A percentile compares a stretch with the other conserved stretches of the same genome.
These are phyloP conservation scores for Fusarium dlaminii DNA, from an alignment of 2,329 filamentous ascomycete species.

Conservation along the genomic window DNA sequence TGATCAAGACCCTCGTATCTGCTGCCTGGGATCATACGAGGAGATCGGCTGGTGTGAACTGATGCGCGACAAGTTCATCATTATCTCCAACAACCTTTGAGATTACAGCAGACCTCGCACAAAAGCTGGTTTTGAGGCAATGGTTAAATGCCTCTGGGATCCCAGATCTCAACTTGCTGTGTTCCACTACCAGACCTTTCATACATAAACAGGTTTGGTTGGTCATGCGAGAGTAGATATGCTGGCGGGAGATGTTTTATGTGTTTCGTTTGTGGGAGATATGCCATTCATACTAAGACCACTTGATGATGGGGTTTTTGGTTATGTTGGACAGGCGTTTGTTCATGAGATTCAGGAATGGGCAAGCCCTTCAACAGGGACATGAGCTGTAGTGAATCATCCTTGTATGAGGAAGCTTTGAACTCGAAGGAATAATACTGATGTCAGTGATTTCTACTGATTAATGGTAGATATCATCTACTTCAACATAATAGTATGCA, in stretches of 20 bases:
- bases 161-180: not conserved
- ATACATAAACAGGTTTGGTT: not conserved
- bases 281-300: not conserved
- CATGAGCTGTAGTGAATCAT: not conserved
- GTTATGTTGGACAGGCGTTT: not conserved
- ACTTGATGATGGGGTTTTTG: not conserved
- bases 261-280: not conserved
- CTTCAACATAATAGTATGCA: not conserved
- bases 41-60: not conserved
- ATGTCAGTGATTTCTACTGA: not conserved
- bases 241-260: not conserved
- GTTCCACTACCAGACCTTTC: not conserved
- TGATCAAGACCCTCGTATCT: not conserved
- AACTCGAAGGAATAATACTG: not conserved
- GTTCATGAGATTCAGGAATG: not conserved
- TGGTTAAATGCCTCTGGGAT: not conserved
- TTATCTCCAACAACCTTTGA: not conserved
- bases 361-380: not conserved
- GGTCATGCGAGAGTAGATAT: not conserved
- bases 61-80: not conserved
- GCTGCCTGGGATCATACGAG: not conserved
- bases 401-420: constrained; percentile 30
- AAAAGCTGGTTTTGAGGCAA: not conserved
- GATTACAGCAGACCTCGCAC: not conserved
- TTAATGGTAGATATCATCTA: too few species aligned